phyloP scores from a whole-genome alignment of 257 asterid species.

The Primulina eburnea region DNA sequence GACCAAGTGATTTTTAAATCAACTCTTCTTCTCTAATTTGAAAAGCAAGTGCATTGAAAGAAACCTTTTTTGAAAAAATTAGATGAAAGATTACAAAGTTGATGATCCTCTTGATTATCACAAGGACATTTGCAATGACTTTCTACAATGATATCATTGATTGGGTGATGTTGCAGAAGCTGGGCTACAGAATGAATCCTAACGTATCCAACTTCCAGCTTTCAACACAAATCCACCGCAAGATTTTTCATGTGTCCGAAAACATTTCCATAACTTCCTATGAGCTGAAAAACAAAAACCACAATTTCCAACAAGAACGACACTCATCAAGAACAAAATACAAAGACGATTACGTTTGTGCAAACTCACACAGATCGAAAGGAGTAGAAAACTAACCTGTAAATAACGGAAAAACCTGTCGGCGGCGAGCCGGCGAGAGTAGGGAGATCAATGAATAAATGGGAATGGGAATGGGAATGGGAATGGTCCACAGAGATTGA shows the following conservation, averaged over 20 bases:
- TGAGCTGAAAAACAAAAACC: neutral
- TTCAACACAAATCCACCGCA: constrained; percentile 3
- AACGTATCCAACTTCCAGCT: no score
- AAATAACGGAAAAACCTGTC: constrained; percentile 12
- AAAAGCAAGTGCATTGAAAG: no score
- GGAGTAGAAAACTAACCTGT: constrained; percentile 9
- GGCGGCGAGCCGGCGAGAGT: constrained; percentile 19
- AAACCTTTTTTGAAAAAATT: no score
- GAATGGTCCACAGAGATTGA: constrained; percentile 7
- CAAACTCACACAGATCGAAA: constrained; percentile 20
- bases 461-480: constrained; percentile 4
- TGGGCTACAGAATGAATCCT: neutral
- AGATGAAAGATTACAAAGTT: no score
- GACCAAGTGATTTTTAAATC: no score
- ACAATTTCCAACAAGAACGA: neutral
- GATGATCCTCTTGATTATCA: neutral
- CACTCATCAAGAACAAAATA: neutral
- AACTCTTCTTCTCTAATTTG: no score
- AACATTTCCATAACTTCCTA: neutral
- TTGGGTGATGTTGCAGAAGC: neutral
- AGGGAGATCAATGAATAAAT: constrained; percentile 24
- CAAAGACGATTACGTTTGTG: neutral
- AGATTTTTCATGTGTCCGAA: neutral
- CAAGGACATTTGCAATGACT: neutral
- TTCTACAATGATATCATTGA: neutral